Evolutionary conservation across 805 yeast genomes (phyloP).

Genomic region (Tetrapisispora namnaoensis): DNA sequence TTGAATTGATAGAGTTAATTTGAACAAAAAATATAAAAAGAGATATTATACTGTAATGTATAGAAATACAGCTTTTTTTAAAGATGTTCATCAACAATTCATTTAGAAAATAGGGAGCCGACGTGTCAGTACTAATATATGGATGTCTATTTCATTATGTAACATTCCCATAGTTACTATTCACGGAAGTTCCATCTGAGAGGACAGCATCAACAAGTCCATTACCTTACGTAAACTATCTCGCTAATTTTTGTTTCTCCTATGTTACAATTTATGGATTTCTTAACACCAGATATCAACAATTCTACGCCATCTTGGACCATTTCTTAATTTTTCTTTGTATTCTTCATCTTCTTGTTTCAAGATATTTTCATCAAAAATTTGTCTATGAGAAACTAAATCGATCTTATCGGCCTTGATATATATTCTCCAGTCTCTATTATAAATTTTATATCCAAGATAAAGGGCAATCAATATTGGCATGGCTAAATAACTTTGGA

Average conservation of each 20-base stretch:
- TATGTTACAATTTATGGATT: background rate
- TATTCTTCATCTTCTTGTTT: slow-evolving; percentile 29
- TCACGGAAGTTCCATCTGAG: background rate
- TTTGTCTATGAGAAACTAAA: slow-evolving; percentile 21
- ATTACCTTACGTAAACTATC: too few species aligned
- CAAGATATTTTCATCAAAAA: slow-evolving; percentile 28
- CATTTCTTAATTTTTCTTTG: slow-evolving; percentile 18
- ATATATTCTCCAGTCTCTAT: slow-evolving; percentile 33
- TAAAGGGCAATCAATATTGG: slow-evolving; percentile 38
- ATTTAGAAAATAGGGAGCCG: background rate
- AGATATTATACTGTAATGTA: too few species aligned
- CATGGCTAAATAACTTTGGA: slow-evolving; percentile 39
- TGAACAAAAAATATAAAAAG: too few species aligned
- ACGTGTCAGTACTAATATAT: too few species aligned
- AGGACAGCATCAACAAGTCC: too few species aligned
- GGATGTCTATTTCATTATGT: too few species aligned
- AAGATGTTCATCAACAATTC: background rate
- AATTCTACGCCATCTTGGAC: slow-evolving; percentile 20
- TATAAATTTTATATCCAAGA: slow-evolving; percentile 38
- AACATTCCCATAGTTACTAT: background rate
- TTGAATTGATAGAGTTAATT: too few species aligned
- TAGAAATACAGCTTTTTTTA: background rate
- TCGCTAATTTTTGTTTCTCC: too few species aligned
- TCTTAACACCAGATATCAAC: slow-evolving; percentile 25
- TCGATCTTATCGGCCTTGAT: slow-evolving; percentile 26